Base-by-base conservation (phyloP, 225 moss, liverwort and hornwort genomes). In the Marchantia paleacea region DNA sequence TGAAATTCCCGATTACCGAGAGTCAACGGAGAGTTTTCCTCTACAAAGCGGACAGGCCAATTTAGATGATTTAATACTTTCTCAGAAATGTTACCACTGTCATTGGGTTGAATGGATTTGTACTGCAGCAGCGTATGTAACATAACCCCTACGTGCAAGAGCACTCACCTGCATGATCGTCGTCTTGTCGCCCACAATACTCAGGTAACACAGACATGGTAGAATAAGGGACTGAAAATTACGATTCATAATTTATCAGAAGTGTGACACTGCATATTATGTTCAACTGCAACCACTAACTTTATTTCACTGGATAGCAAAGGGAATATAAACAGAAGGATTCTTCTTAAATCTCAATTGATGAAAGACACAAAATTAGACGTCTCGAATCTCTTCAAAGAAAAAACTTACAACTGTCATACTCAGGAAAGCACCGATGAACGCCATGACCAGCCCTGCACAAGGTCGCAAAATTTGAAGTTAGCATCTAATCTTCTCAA, bases 341-440 rank as follows among this genome's bases (percentile, higher is more conserved):
- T 57, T 19, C 57, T 65, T 28, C 22, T 24, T 7, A 24, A 8
- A 28, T 8, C 11, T 65, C 0, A 10, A 1, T 65, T n/a, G 25
- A 7, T 24, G 65, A 2, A 11, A 25, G 24, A 28, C 24, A 24
- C 26, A 11, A 24, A 24, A 11, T 65, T n/a, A 24, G n/a, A 28
- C 25, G 26, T 2, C 15, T 13, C 1, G 22, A 30, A 31, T 47
- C 49, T 5, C 39, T 5, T 22, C 8, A 31, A 22, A 13, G 8
- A 12, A 14, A 14, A n/a, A 77, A 91, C 94, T 89, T 80, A 96
- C 96, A 86, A 97, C 93, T 78, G 90, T 87, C 89, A 95, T 93
- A 81, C 97, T 95, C 74, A 99, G 85, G 74, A 93, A 92, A 71
- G 97, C 86, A 70, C 97, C 97, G 64, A 99, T 99, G 81, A 99